phyloP scores from a whole-genome alignment of 2,329 filamentous ascomycete species.

The Aspergillus clavatus region DNA sequence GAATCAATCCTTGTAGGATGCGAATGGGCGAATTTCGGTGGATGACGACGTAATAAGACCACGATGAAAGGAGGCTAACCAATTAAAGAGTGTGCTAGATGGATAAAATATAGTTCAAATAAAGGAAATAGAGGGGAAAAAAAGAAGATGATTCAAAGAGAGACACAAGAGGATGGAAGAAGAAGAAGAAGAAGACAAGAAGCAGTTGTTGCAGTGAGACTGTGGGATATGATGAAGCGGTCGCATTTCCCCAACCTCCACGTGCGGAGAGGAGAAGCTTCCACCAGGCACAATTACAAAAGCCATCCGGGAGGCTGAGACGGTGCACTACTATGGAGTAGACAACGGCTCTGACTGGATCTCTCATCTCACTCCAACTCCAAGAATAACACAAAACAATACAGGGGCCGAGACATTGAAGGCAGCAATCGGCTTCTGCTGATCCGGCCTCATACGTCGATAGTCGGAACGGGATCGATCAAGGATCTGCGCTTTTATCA shows the following conservation, averaged over 20 bases:
- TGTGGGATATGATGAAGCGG: slow-evolving; percentile 10
- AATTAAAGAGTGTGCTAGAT: too few relatives aligned
- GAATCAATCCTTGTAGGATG: slow-evolving; percentile 6
- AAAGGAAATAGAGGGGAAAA: neutral
- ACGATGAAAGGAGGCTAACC: too few relatives aligned
- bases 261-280: slow-evolving; percentile 1
- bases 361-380: too few relatives aligned
- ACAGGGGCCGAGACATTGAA: slow-evolving; percentile 4
- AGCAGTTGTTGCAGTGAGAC: slow-evolving; percentile 4
- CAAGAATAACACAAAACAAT: too few relatives aligned
- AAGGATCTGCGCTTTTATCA: neutral
- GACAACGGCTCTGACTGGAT: too few relatives aligned
- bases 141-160: slow-evolving; percentile 4
- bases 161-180: slow-evolving; percentile 7
- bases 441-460: slow-evolving; percentile 9
- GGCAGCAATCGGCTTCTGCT: slow-evolving; percentile 5
- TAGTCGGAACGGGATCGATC: neutral
- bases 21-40: neutral
- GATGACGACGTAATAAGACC: too few relatives aligned
- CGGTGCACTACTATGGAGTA: too few relatives aligned
- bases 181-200: neutral
- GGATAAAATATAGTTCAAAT: too few relatives aligned
- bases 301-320: neutral
- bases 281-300: neutral
- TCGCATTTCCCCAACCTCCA: slow-evolving; percentile 6